Evolutionary conservation across 768 basidiomycete species (phyloP), one percentile per base, ranked within the genome.

Genomic region (Trichaptum fuscoviolaceum): DNA sequence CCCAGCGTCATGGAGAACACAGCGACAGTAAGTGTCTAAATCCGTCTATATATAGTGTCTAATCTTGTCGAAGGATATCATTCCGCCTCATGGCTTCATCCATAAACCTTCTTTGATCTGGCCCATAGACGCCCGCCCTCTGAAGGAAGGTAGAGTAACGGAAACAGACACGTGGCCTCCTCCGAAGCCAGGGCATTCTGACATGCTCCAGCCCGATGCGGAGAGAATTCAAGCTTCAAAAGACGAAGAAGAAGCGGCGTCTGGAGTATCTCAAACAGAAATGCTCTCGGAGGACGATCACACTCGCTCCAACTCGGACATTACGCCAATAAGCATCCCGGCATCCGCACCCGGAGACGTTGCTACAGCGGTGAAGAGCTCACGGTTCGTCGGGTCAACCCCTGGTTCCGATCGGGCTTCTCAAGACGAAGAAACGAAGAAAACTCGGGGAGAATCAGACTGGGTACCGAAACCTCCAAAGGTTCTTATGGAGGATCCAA

Each of bases 1-100:
- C 92, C 94, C 0, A 94, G 92, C 70, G 84, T 96, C 60, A 84
- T 92, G 71, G 79, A 82, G 42, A 98, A 99, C 75, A 95, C 93
- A 1, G 82, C 85, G 2, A 94, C 95, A 52, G 42, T 52, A 52
- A 15, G 42, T 12, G 10, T 6, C 20, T 52, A 12, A 15, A 12
- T 52, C 10, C 42, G 42, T 12, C 15, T 52, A 15, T 2, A 52
- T 12, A 15, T 2, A 52, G 20, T 20, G 15, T 52, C 42, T 52
- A 52, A 52, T 52, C 20, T 12, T 52, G 42, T 52, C 42, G 42
- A 2, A 52, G 93, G 94, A 96, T 70, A 82, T 96, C 52, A 83
- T 95, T 63, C 92, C 92, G 2, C 70, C 77, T 20, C 88, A 87
- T 69, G 93, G 93, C 1, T 76, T 93, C 6, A 77, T 92, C 63